Evolutionary conservation across 768 basidiomycete genomes (phyloP), one percentile per base, ranked within the genome.

Genomic region (Dentipellis sp.): DNA sequence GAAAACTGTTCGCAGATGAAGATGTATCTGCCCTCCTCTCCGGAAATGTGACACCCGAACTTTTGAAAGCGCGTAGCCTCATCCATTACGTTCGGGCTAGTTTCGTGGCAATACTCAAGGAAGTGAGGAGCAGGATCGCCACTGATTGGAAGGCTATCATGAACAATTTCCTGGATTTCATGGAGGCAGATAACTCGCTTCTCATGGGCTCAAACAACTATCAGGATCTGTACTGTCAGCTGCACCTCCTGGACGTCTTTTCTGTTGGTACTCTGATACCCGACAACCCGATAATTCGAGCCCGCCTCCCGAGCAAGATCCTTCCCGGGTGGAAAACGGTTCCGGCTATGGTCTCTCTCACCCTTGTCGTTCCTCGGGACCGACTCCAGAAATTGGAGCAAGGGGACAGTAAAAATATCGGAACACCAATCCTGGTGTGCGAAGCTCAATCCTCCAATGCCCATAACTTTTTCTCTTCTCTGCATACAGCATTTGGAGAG

Each of bases 71-170:
- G n/a, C 59, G 63, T 12, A 62, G 55, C 35, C 57, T 69, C 34
- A 23, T 74, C 21, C 78, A 78, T 57, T 82, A 84, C 59, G 72
- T 66, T 9, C 74, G 83, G 12, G 68, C 68, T 35, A 75, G 72
- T 36, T 81, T 82, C 51, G 79, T 69, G 0, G 58, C 69, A 2
- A 65, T 85, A 45, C 65, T 84, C 16, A 61, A 61, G 11, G 59
- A 73, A 10, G 67, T 80, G 34, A 74, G 72, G 57, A 39, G 21
- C 21, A 66, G 70, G 39, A 60, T 68, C 1, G 39, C 63, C 0
- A 45, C 61, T 2, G 64, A 63, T 1, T 85, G 84, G 84, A 50
- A 35, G 0, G 56, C 65, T 19, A 66, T 70, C 11, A 73, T 85
- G 70, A 19, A 16, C 1, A 19, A 6, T 6, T 12, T 42, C 6